Evolutionary conservation across 192 early-diverging fungal species (phyloP), one percentile per base, ranked within the genome.

Genomic region (Coemansia sp.): DNA sequence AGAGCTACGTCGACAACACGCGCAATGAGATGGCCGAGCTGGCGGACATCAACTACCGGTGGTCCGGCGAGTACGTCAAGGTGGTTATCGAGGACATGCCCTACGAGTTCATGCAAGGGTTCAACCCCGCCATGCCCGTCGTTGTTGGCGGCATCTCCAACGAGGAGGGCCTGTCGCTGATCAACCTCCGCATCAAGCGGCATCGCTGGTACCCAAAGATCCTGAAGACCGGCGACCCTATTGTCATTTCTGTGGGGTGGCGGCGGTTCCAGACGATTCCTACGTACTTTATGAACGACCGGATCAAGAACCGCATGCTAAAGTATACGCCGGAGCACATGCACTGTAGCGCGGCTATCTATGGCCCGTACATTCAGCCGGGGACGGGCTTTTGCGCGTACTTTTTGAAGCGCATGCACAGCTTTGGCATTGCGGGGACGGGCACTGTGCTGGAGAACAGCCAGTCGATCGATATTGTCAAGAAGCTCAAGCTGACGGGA

Each of bases 241-340:
- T 99, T 34, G 93, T 99, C 43, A 92, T 99, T 55, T 99, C 97
- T 0, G 77, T 99, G 34, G 97, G 97, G 21, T 99, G 97, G 97
- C 88, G 97, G 34, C 88, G 97, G 52, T 95, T 99, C 88, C 97
- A 99, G 72, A 92, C 91, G 37, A 90, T 98, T 56, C 97, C 97
- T 14, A 84, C 96, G 47, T 99, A 92, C 79, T 97, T 92, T 21
- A 84, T 95, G 35, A 87, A 95, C 68, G 93, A 97, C 76, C 91
- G 92, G 41, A 94, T 88, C 63, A 88, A 94, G 39, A 98, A 97
- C 79, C 86, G 95, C 33, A 96, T 99, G 95, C 87, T 99, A 37
- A 99, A 99, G 79, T 99, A 99, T 77, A 96, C 97, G 9, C 97
- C 97, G 14, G 94, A 98, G 80, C 97, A 99, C 73, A 98, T 99